Evolutionary conservation across 2,329 filamentous ascomycete species (phyloP).

Genomic region (Neofusicoccum umdonicola): DNA sequence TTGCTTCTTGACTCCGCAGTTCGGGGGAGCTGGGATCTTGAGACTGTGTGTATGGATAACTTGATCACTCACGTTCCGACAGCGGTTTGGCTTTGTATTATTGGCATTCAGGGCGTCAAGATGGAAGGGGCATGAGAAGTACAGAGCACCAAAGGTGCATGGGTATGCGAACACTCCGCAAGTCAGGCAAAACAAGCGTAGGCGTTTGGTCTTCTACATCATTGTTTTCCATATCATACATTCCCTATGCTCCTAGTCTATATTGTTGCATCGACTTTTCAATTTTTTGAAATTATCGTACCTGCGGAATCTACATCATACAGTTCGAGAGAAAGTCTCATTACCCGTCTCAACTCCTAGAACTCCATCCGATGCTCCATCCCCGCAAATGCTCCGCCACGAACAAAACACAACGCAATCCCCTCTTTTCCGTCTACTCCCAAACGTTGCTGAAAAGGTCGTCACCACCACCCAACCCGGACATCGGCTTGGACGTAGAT

Average conservation of each 20-base stretch:
- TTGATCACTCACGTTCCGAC: no score
- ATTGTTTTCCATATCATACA: neutral
- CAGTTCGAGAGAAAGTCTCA: neutral
- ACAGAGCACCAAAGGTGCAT: no score
- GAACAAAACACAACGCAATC: neutral
- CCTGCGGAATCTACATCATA: neutral
- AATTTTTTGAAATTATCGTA: neutral
- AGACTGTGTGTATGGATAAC: no score
- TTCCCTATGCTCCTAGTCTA: neutral
- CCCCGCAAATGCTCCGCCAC: neutral
- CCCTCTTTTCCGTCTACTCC: constrained; percentile 55
- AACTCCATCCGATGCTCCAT: constrained; percentile 1
- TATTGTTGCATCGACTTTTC: neutral
- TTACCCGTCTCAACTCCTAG: neutral
- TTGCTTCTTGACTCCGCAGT: no score
- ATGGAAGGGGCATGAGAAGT: neutral
- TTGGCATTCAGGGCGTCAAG: neutral
- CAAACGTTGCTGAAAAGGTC: constrained; percentile 96
- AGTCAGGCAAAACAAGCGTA: no score
- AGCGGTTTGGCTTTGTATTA: neutral
- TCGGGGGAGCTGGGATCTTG: no score
- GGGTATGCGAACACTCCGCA: no score
- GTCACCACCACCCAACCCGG: constrained; percentile 60
- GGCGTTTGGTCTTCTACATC: neutral
- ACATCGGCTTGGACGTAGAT: constrained; percentile 45